These are phyloP conservation scores for Penicillium angulare DNA, from an alignment of 495 filamentous ascomycete species.

Conservation along the genomic window DNA sequence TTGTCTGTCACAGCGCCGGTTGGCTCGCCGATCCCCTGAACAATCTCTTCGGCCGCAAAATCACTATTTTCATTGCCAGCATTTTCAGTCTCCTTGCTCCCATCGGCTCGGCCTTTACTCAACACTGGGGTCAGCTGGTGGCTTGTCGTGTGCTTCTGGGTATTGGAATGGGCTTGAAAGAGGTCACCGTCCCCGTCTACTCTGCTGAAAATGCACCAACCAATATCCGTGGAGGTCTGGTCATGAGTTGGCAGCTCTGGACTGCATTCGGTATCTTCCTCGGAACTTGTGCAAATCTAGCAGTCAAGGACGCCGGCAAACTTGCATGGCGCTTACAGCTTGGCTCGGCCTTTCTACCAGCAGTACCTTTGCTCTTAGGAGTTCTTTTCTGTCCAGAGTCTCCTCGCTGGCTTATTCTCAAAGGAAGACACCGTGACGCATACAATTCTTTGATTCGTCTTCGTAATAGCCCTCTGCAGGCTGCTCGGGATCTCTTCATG, in stretches of 20 bases:
- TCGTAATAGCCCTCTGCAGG: conserved; percentile 64
- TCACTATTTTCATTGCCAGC: conserved; percentile 65
- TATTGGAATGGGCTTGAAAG: conserved; percentile 67
- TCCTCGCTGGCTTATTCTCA: conserved; percentile 59
- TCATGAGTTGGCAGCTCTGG: conserved; percentile 87
- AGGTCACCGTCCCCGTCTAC: conserved; percentile 63
- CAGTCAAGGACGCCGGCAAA: conserved; percentile 51
- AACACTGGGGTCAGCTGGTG: conserved; percentile 63
- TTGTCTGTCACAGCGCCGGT: conserved; percentile 44
- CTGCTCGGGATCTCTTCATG: conserved; percentile 74
- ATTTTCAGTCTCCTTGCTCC: conserved; percentile 61
- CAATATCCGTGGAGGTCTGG: conserved; percentile 70
- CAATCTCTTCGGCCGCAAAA: conserved; percentile 61
- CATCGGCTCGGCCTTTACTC: conserved; percentile 63
- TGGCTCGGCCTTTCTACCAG: conserved; percentile 75
- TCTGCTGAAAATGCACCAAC: conserved; percentile 77
- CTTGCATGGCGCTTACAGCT: conserved; percentile 78
- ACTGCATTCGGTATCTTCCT: conserved; percentile 79
- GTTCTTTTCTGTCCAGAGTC: conserved; percentile 66
- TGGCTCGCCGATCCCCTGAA: conserved; percentile 75
- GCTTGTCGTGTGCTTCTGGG: conserved; percentile 64
- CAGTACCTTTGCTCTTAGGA: conserved; percentile 61
- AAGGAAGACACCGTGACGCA: conserved; percentile 59
- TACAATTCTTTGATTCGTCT: conserved; percentile 60
- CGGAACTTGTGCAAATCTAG: conserved; percentile 69